phyloP scores from a whole-genome alignment of 495 filamentous ascomycete genomes.

The Neurospora sp. region DNA sequence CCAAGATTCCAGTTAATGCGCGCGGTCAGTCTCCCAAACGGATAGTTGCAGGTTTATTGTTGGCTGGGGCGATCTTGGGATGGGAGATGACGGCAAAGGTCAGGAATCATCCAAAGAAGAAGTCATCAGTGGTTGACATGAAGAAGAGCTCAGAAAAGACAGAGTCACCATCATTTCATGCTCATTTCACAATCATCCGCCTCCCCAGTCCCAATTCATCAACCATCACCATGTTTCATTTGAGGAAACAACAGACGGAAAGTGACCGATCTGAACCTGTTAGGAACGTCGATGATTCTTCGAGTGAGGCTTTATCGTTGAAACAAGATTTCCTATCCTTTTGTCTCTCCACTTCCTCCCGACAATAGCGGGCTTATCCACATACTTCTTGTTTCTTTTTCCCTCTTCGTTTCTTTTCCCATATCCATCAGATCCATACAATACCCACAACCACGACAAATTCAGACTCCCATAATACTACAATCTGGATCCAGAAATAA shows the following conservation, averaged over 20 bases:
- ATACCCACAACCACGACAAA: not conserved
- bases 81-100: not conserved
- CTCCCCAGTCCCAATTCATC: not conserved
- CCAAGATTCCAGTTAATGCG: not conserved
- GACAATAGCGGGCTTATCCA: not conserved
- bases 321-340: not conserved
- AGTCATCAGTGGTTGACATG: not conserved
- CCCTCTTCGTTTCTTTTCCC: not conserved
- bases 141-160: not conserved
- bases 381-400: not conserved
- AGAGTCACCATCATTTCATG: not conserved
- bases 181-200: not conserved
- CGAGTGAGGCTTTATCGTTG: not conserved
- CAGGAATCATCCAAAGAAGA: not conserved
- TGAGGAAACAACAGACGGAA: not conserved
- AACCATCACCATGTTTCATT: not conserved
- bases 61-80: not conserved
- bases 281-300: not conserved
- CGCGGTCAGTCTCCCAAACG: not conserved
- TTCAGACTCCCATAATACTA: not conserved
- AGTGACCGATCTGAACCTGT: not conserved
- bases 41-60: not conserved
- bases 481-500: not conserved
- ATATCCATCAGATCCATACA: not conserved
- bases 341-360: not conserved